Evolutionary conservation across 2,329 filamentous ascomycete species (phyloP), one percentile per base, ranked within the genome.

Genomic region (Aspergillus carbonarius): DNA sequence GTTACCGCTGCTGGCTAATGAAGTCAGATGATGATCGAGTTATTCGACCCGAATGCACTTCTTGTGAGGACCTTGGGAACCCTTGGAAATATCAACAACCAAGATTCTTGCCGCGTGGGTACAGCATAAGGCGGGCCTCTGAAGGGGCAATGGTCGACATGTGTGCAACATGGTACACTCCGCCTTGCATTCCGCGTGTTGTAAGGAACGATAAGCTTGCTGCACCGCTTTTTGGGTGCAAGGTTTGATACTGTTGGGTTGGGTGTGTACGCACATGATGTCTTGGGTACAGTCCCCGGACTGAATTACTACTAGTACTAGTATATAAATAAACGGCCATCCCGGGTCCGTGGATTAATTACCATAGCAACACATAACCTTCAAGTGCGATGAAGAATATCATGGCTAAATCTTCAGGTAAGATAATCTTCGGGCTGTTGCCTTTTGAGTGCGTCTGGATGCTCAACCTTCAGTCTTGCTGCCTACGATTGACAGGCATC

Each of bases 11-110:
- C 30, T 30, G 30, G 30, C 17, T 17, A 18, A 18, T 27, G 12
- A n/a, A 42, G 23, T 53, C 37, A 44, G 51, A 54, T 54, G 51
- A 54, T 54, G 35, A 27, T 42, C n/a, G 6, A 18, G 40, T 25
- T 25, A 30, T 54, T 12, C 5, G 39, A 12, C 18, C 10, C 20
- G 5, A 4, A 13, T 13, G 25, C n/a, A 7, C 3, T 20, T 13
- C 39, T 32, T 15, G 25, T 23, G 51, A 54, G 39, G 17, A 34
- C 37, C 37, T 40, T 44, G 51, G 25, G 37, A 17, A 17, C 17
- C 10, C 23, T 12, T n/a, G 34, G 23, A 39, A 25, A 18, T 20
- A 39, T 39, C 5, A 15, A 27, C 3, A 35, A 30, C 9, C 23
- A 40, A 39, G 27, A 39, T 18, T n/a, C 15, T 40, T 53, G 35